These are phyloP conservation scores for Penicillium malachiteum DNA, from an alignment of 495 filamentous ascomycete genomes.

Conservation along the genomic window DNA sequence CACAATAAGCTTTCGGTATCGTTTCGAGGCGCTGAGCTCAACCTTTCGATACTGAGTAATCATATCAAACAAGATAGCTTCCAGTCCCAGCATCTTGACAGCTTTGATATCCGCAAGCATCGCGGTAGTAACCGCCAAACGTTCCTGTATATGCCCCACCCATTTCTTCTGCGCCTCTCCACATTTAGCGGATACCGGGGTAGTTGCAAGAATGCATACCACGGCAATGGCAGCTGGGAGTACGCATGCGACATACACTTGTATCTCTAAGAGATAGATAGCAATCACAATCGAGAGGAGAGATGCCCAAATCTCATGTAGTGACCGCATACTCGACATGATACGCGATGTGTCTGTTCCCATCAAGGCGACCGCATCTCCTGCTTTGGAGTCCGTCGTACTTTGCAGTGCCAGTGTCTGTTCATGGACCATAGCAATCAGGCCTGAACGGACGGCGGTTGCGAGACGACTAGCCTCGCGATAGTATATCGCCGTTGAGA, in stretches of 20 bases:
- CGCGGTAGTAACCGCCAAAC: slow-evolving; percentile 30
- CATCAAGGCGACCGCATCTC: slow-evolving; percentile 47
- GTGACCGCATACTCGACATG: slow-evolving; percentile 23
- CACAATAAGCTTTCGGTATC: slow-evolving; percentile 15
- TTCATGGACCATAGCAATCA: slow-evolving; percentile 36
- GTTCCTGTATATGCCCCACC: slow-evolving; percentile 35
- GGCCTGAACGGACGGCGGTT: slow-evolving; percentile 50
- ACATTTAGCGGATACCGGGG: background rate
- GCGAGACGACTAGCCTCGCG: slow-evolving; percentile 49
- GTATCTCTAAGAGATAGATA: slow-evolving; percentile 47
- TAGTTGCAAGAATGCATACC: background rate
- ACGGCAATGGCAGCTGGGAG: slow-evolving; percentile 43
- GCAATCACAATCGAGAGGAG: slow-evolving; percentile 52
- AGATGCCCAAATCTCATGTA: slow-evolving; percentile 54
- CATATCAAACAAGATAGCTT: slow-evolving; percentile 11
- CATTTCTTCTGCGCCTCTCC: slow-evolving; percentile 30
- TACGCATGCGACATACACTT: slow-evolving; percentile 45
- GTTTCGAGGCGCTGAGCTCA: slow-evolving; percentile 17
- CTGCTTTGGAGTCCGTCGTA: slow-evolving; percentile 15
- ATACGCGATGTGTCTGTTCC: slow-evolving; percentile 53
- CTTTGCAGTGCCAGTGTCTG: slow-evolving; percentile 29
- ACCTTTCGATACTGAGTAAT: slow-evolving; percentile 10
- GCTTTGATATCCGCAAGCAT: slow-evolving; percentile 43
- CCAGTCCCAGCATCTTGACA: slow-evolving; percentile 44
- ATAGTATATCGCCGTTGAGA: slow-evolving; percentile 47